phyloP scores from a whole-genome alignment of 2,329 filamentous ascomycete species.

The Bipolaris zeicola region DNA sequence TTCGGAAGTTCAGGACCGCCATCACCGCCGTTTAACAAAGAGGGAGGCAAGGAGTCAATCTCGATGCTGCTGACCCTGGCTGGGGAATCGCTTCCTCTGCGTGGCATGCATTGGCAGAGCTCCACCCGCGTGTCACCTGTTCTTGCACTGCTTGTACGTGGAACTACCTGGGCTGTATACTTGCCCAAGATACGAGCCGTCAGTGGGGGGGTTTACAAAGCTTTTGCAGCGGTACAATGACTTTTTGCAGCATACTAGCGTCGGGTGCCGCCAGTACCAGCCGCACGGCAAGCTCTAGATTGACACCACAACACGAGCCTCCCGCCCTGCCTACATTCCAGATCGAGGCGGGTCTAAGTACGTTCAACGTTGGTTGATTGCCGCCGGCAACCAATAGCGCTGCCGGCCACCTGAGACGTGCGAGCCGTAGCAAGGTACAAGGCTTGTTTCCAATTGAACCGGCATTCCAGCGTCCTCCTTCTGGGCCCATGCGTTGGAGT shows the following conservation, averaged over 20 bases:
- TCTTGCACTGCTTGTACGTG: slow-evolving; percentile 23
- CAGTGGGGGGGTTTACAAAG: slow-evolving; percentile 8
- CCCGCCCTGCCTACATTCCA: slow-evolving; percentile 20
- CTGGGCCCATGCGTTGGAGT: slow-evolving; percentile 36
- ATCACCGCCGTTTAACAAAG: slow-evolving; percentile 31
- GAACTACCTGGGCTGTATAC: slow-evolving; percentile 24
- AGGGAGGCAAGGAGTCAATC: slow-evolving; percentile 33
- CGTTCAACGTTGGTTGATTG: slow-evolving; percentile 41
- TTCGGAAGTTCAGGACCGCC: slow-evolving; percentile 43
- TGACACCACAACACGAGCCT: slow-evolving; percentile 32
- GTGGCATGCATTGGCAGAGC: slow-evolving; percentile 26
- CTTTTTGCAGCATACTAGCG: slow-evolving; percentile 19
- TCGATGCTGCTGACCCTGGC: slow-evolving; percentile 23
- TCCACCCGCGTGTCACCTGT: slow-evolving; percentile 30
- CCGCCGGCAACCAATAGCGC: slow-evolving; percentile 40
- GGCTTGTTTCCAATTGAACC: slow-evolving; percentile 46
- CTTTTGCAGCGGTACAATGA: slow-evolving; percentile 19
- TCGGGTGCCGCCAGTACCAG: slow-evolving; percentile 37
- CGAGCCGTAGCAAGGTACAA: slow-evolving; percentile 45
- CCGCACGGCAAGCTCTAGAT: slow-evolving; percentile 39
- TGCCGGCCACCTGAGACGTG: slow-evolving; percentile 35
- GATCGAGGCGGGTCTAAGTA: slow-evolving; percentile 30
- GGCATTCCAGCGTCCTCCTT: slow-evolving; percentile 40
- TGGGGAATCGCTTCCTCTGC: slow-evolving; percentile 21
- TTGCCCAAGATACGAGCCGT: slow-evolving; percentile 11